Percentiles rank a stretch among this genome's conserved stretches.
Evolutionary conservation across 2,329 filamentous ascomycete genomes (phyloP).

Genomic region (Cordyceps cateniannulata): DNA sequence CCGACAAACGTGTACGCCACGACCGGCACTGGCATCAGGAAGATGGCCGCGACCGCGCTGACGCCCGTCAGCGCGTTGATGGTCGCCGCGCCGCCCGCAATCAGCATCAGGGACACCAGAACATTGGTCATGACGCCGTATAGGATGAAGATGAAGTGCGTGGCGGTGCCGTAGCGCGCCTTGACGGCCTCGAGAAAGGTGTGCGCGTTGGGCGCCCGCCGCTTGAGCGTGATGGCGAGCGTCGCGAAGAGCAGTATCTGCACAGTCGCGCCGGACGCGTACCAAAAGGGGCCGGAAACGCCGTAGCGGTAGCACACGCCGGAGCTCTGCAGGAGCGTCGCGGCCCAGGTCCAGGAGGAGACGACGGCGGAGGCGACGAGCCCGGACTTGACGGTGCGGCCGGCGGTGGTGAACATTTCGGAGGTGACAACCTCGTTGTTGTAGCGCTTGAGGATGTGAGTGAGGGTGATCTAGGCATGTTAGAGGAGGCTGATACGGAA

Average conservation of each 20-base stretch:
- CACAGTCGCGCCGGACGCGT: conserved; percentile 67
- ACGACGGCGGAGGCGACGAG: conserved; percentile 86
- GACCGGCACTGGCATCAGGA: conserved; percentile 69
- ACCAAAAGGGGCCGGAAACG: conserved; percentile 54
- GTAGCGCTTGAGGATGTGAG: conserved; percentile 59
- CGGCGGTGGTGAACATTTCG: conserved; percentile 88
- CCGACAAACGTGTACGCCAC: conserved; percentile 71
- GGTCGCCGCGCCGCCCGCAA: conserved; percentile 69
- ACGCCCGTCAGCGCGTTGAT: conserved; percentile 37
- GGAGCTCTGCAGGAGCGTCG: conserved; percentile 71
- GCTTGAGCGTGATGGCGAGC: conserved; percentile 82
- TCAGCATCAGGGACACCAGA: conserved; percentile 80
- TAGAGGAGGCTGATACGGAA: not conserved
- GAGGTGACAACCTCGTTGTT: conserved; percentile 72
- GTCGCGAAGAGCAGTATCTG: conserved; percentile 88
- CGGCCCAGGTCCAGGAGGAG: conserved; percentile 89
- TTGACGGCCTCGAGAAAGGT: conserved; percentile 77
- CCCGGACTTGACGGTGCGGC: conserved; percentile 81
- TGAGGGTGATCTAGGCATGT: conserved; percentile 50
- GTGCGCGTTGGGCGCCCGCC: conserved; percentile 80
- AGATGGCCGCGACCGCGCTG: conserved; percentile 63
- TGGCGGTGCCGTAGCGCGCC: conserved; percentile 65
- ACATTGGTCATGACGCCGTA: conserved; percentile 83
- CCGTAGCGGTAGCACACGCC: conserved; percentile 80
- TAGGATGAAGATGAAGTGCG: conserved; percentile 73